Percentiles rank a stretch among this genome's conserved stretches.
These are phyloP conservation scores for Darksidea phi DNA, from an alignment of 495 filamentous ascomycete genomes.

Conservation along the genomic window DNA sequence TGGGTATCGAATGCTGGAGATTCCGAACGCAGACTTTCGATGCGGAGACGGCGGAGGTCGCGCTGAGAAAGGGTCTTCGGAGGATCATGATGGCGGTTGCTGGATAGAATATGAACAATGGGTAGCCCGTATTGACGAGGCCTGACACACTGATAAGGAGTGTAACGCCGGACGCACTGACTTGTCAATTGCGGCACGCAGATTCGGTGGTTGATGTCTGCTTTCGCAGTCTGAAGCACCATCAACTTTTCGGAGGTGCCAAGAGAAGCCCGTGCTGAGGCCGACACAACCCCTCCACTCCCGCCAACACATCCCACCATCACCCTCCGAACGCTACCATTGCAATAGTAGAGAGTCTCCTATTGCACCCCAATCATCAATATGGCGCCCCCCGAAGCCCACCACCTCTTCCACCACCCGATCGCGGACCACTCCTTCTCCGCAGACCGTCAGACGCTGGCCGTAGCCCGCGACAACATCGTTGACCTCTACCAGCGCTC, in stretches of 20 bases:
- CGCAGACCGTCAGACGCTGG: slow-evolving; percentile 81
- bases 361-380: slow-evolving; percentile 58
- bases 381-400: slow-evolving; percentile 85
- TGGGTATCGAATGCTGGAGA: slow-evolving; percentile 39
- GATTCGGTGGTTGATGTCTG: neutral
- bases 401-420: slow-evolving; percentile 94
- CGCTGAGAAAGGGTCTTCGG: slow-evolving; percentile 27
- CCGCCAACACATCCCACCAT: neutral
- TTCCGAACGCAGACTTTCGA: slow-evolving; percentile 13
- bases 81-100: slow-evolving; percentile 29
- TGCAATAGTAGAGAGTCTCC: slow-evolving; percentile 99
- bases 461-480: slow-evolving; percentile 84
- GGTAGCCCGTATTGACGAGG: neutral
- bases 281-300: neutral
- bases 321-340: slow-evolving; percentile 1
- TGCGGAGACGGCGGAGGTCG: slow-evolving; percentile 18
- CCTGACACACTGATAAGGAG: neutral
- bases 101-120: neutral
- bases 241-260: slow-evolving; percentile 27
- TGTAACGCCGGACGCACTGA: neutral
- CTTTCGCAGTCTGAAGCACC: neutral
- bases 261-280: slow-evolving; percentile 6
- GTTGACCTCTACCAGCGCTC: slow-evolving; percentile 82
- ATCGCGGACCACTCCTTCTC: slow-evolving; percentile 99
- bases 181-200: neutral